Percentiles rank a stretch among this genome's conserved stretches.
Conservation (phyloP, 805 yeast species). For the Cyberlindnera xylosilytica region DNA sequence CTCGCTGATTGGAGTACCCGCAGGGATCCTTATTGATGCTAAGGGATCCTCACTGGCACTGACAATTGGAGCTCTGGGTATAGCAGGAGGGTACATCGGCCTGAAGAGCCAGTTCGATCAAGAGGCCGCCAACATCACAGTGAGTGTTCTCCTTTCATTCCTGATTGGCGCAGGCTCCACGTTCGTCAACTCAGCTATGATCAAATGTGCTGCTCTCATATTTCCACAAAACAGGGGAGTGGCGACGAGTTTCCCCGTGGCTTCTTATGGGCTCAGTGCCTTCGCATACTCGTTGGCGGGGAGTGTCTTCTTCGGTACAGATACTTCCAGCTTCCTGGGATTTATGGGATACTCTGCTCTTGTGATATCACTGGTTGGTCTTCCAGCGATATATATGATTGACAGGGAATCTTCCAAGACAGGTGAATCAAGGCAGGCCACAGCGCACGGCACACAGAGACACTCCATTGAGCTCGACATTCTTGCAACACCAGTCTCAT, state of each 20-base stretch:
- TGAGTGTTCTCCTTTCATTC: slow-evolving; percentile 46
- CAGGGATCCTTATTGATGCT: slow-evolving; percentile 62
- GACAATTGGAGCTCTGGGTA: slow-evolving; percentile 45
- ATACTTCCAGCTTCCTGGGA: slow-evolving; percentile 46
- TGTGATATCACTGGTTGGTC: slow-evolving; percentile 39
- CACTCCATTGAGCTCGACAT: slow-evolving; percentile 19
- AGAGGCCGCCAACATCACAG: slow-evolving; percentile 34
- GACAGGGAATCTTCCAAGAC: slow-evolving; percentile 14
- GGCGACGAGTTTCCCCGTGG: slow-evolving; percentile 73
- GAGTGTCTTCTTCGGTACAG: slow-evolving; percentile 49
- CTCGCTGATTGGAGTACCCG: slow-evolving; percentile 62
- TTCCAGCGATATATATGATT: slow-evolving; percentile 40
- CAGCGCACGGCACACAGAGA: not conserved
- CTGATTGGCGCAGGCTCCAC: slow-evolving; percentile 71
- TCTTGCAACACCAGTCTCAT: not conserved
- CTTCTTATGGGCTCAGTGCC: slow-evolving; percentile 74
- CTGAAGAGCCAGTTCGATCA: slow-evolving; percentile 48
- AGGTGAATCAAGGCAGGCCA: slow-evolving; percentile 1
- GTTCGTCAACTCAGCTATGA: slow-evolving; percentile 56
- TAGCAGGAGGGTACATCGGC: slow-evolving; percentile 54
- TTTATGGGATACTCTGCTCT: slow-evolving; percentile 43
- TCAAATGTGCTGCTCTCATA: slow-evolving; percentile 70
- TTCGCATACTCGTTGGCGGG: slow-evolving; percentile 59
- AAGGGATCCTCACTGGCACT: slow-evolving; percentile 56
- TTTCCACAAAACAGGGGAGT: slow-evolving; percentile 68